Conservation (phyloP, 106 monocot genomes). For the Agapanthus africanus region DNA sequence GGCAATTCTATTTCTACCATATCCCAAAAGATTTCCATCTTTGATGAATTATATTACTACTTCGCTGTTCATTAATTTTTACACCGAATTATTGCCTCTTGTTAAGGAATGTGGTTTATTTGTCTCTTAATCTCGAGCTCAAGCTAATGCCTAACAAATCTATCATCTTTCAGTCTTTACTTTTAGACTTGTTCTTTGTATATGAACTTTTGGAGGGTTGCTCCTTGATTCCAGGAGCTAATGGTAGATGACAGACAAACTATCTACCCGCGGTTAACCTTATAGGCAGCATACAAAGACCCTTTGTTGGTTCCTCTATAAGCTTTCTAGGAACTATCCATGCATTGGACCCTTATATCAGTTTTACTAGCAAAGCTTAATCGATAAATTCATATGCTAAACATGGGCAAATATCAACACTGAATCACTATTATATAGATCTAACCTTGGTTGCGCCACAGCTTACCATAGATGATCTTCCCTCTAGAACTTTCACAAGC, state of each 20-base stretch:
- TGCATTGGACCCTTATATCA: not conserved
- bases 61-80: not conserved
- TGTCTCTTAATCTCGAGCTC: not conserved
- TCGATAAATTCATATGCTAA: not conserved
- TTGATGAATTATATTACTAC: not conserved
- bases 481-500: constrained; percentile 35
- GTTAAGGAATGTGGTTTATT: not conserved
- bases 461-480: constrained; percentile 6
- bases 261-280: not conserved
- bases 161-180: not conserved
- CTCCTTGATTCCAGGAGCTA: not conserved
- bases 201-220: not conserved
- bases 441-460: constrained; percentile 9
- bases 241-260: not conserved
- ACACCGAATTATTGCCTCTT: not conserved
- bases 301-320: not conserved
- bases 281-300: not conserved
- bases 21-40: not conserved
- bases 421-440: not conserved
- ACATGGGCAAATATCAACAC: not conserved
- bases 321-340: not conserved
- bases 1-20: not conserved
- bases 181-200: not conserved
- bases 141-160: not conserved
- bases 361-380: not conserved